phyloP scores from a whole-genome alignment of 495 filamentous ascomycete genomes.

The Podospora pseudopauciseta region DNA sequence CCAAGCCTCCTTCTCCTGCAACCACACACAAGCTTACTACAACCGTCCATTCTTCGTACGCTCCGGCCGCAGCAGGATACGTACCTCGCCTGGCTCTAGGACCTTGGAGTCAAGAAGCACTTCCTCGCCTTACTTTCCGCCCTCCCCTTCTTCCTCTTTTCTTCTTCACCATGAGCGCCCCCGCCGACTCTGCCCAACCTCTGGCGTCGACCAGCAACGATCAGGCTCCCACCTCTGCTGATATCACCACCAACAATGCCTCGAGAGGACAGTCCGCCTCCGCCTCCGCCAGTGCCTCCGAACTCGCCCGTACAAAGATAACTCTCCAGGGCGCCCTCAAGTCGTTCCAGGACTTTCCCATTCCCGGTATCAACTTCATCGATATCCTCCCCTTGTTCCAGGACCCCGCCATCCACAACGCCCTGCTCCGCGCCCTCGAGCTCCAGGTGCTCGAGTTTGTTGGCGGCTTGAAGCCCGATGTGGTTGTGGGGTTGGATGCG shows the following conservation, averaged over 20 bases:
- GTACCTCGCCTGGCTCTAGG: neutral
- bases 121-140: constrained; percentile 22
- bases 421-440: constrained; percentile 81
- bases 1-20: constrained; percentile 22
- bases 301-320: constrained; percentile 94
- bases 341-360: constrained; percentile 91
- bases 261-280: constrained; percentile 56
- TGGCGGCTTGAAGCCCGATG: constrained; percentile 62
- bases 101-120: neutral
- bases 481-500: constrained; percentile 89
- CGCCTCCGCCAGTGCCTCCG: constrained; percentile 70
- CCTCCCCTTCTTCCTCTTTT: constrained; percentile 26
- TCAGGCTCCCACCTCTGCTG: constrained; percentile 10
- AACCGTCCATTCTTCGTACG: constrained; percentile 31
- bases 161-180: constrained; percentile 58
- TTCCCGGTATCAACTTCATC: constrained; percentile 92
- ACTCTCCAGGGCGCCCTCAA: constrained; percentile 50
- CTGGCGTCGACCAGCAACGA: constrained; percentile 26
- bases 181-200: constrained; percentile 32
- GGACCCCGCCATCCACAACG: constrained; percentile 66
- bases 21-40: neutral
- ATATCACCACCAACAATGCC: constrained; percentile 43
- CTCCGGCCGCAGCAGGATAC: constrained; percentile 1
- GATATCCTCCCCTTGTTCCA: constrained; percentile 98
- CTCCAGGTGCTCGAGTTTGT: constrained; percentile 64